Base-by-base conservation (phyloP, 208 protist genomes). In the Phytomonas sp. region DNA sequence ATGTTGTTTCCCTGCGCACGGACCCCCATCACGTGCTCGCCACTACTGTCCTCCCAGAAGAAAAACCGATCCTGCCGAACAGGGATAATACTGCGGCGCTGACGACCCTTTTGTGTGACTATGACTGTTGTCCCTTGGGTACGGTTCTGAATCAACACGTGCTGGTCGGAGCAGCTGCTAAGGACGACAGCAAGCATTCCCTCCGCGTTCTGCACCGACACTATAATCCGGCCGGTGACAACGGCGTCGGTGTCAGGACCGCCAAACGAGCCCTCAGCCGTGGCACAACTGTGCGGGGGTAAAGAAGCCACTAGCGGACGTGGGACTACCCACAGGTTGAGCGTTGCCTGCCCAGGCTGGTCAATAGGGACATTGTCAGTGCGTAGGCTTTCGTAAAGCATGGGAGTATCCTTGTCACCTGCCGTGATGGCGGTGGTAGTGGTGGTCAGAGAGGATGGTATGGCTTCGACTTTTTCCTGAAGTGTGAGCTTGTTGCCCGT, bases 101-200 rank as follows among this genome's bases (percentile, higher is more conserved):
- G 76, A 68, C 68, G 85, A 64, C 83, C 83, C 59, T 83, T 74
- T 77, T 91, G 88, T 8, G 84, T 81, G 64, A 81, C 84, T 66
- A 91, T 80, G 60, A 94, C 78, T 13, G 76, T 81, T 56, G 72
- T 59, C 40, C 23, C 59, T 15, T 65, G 69, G n/a, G 76, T 78
- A 23, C 85, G 81, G 72, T 94, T 94, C 74, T 94, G 88, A 34
- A 94, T 68, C 56, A 73, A 72, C 33, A 94, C 85, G 66, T 92
- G 87, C 0, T 85, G 91, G 9, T 79, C 79, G 17, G 80, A 77
- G 40, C 90, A 80, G 33, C 60, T 69, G 37, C 81, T 68, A 29
- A 91, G 68, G 13, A 89, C 76, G 33, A 92, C 84, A 43, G 82
- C 75, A 15, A 94, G 74, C 9, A 89, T 80, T 62, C 92, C 79